Percentiles rank a stretch among this genome's conserved stretches.
These are phyloP conservation scores for Amyloporia xantha DNA, from an alignment of 768 basidiomycete genomes.

Conservation along the genomic window DNA sequence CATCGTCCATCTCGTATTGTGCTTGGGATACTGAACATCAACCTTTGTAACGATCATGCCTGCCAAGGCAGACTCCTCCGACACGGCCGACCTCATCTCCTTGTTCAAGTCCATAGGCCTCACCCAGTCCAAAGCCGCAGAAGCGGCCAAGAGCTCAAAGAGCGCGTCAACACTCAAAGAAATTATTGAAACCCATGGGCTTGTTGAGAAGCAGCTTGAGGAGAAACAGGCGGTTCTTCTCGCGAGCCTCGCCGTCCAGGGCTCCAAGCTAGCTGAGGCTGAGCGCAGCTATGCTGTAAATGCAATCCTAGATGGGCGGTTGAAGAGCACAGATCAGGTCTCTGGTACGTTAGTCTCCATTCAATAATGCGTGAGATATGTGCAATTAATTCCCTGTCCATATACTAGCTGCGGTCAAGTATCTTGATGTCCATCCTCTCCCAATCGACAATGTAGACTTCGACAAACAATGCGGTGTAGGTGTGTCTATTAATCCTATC, in stretches of 20 bases:
- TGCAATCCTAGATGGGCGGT: slow-evolving; percentile 62
- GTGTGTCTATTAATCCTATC: no score
- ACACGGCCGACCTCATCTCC: slow-evolving; percentile 31
- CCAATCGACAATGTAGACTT: slow-evolving; percentile 70
- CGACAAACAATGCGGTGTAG: slow-evolving; percentile 78
- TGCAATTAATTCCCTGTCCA: neutral
- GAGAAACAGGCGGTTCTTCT: slow-evolving; percentile 75
- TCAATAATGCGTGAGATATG: neutral
- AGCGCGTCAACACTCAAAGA: slow-evolving; percentile 62
- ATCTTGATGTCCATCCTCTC: slow-evolving; percentile 49
- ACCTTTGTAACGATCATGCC: neutral
- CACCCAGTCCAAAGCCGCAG: slow-evolving; percentile 67
- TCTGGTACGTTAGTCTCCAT: slow-evolving; percentile 47
- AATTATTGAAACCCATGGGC: slow-evolving; percentile 53
- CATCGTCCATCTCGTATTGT: no score
- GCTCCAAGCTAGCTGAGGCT: slow-evolving; percentile 54
- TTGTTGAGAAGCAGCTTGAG: slow-evolving; percentile 45
- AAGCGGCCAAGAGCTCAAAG: slow-evolving; percentile 78
- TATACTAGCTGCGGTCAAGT: slow-evolving; percentile 76
- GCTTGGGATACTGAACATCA: no score
- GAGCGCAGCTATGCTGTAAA: slow-evolving; percentile 56
- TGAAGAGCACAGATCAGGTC: slow-evolving; percentile 84
- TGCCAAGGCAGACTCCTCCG: slow-evolving; percentile 2
- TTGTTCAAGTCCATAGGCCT: slow-evolving; percentile 78
- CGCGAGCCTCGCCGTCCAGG: slow-evolving; percentile 55